Evolutionary conservation across 1,139 yeast genomes (phyloP), one percentile per base, ranked within the genome.

Genomic region (Pneumocystis canis): DNA sequence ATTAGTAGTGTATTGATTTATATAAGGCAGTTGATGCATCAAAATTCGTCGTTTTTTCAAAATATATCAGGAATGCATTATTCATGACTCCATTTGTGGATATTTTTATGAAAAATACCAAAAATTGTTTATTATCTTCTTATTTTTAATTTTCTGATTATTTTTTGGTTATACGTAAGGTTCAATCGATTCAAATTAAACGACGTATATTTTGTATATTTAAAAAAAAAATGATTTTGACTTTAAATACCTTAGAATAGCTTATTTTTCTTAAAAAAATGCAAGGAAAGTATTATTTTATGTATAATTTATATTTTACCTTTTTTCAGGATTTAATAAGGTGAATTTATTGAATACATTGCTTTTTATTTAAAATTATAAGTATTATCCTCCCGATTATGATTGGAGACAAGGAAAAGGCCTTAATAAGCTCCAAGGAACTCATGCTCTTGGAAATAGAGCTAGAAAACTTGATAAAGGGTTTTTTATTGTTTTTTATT

Each of bases 331-430:
- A 7, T 47, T 47, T 47, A 47, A 47, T 47, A 47, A 47, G 31
- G 54, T 20, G 3, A 47, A 25, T 25, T 47, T 25, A 11, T 9
- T 25, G n/a, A 25, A 25, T 25, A 14, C 25, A 11, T 1, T 47
- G n/a, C 25, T 25, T 25, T 41, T 25, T 47, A 20, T 20, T 33
- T 47, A 25, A 47, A 14, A 2, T 40, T 47, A 9, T 9, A 16
- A 71, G 59, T 73, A 73, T 63, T 71, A 70, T 65, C 76, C 76
- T 2, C 75, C 76, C 7, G 74, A 73, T 47, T 72, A 73, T 56
- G 57, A 62, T 41, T 60, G 69, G 70, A 73, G 31, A 68, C 73
- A 74, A 25, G 69, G 70, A 60, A 67, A 68, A 25, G 62, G 70
- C 5, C 68, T 71, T 39, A 73, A 73, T 58, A 68, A 69, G 63